A percentile compares a stretch with the other conserved stretches of the same genome.
Evolutionary conservation across 768 basidiomycete species (phyloP).

Genomic region (Trametes elegans): DNA sequence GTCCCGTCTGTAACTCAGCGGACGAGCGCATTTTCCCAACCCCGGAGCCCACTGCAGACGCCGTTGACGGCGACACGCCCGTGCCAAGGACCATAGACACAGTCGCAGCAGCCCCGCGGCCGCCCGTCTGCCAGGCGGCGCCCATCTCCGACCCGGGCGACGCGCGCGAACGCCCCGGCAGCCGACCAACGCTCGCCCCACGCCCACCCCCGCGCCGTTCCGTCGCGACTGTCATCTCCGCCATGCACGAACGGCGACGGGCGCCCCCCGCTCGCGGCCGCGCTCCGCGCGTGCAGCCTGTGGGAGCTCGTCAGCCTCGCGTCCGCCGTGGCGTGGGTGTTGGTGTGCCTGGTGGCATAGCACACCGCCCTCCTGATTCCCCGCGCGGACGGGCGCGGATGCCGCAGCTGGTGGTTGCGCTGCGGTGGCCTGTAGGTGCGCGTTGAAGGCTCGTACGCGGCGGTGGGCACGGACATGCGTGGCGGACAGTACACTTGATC

Average conservation of each 20-base stretch:
- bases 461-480: neutral
- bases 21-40: too few relatives aligned
- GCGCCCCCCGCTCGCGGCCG: neutral
- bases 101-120: neutral
- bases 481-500: too few relatives aligned
- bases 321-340: constrained; percentile 14
- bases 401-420: neutral
- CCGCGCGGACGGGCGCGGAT: neutral
- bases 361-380: too few relatives aligned
- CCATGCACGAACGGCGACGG: neutral
- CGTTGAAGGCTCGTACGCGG: neutral
- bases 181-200: neutral
- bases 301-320: constrained; percentile 18
- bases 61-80: neutral
- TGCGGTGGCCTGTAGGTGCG: neutral
- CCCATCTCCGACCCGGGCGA: too few relatives aligned
- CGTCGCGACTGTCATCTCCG: constrained; percentile 7
- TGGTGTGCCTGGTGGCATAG: constrained; percentile 17
- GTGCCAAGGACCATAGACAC: neutral
- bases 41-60: neutral
- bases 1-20: too few relatives aligned
- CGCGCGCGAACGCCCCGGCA: too few relatives aligned
- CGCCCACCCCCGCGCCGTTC: neutral
- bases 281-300: constrained; percentile 3
- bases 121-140: too few relatives aligned